Base-by-base conservation (phyloP, 495 filamentous ascomycete genomes). In the Talaromyces borbonicus region DNA sequence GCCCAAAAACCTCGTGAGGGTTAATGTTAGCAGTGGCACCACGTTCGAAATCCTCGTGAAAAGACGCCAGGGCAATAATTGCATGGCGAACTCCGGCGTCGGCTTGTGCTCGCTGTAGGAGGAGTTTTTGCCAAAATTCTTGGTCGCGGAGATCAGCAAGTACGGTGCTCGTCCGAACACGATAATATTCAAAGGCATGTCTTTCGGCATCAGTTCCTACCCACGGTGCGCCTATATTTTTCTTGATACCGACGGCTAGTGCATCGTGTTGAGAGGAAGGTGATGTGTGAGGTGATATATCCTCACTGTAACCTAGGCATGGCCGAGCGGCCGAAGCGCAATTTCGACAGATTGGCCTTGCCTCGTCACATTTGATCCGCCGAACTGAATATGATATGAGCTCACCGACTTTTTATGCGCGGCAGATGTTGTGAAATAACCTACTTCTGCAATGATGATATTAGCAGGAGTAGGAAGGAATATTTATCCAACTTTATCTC, bases 111-210 rank as follows among this genome's bases (percentile, higher is more conserved):
- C 72, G 74, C 52, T 76, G 73, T 26, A 78, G 52, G 11, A 79
- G 46, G 1, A 58, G 37, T 67, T 20, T 62, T 59, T 5, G 65
- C 77, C 75, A 81, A 45, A 81, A 75, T 2, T 66, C 69, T 4
- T 71, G 77, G 44, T 74, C 68, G 45, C 77, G 79, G 56, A 74
- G 78, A 1, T 77, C 77, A 4, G 75, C 74, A 26, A 81, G 57
- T 15, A 16, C 15, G 9, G 29, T 8, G 23, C 41, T 44, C 5
- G 41, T 80, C 25, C 72, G 72, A 31, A 68, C 66, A 22, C 68
- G 67, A 47, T 80, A 81, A 23, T 78, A 57, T 49, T 77, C 67
- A 46, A 79, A 79, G 49, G 74, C 77, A 14, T 66, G 63, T 38
- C 64, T 63, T 50, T 81, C 76, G 8, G 9, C 18, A 8, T 44